Percentiles rank a stretch among this genome's conserved stretches.
Conservation (phyloP, 2,329 filamentous ascomycete genomes). For the Penicillium brevicompactum region DNA sequence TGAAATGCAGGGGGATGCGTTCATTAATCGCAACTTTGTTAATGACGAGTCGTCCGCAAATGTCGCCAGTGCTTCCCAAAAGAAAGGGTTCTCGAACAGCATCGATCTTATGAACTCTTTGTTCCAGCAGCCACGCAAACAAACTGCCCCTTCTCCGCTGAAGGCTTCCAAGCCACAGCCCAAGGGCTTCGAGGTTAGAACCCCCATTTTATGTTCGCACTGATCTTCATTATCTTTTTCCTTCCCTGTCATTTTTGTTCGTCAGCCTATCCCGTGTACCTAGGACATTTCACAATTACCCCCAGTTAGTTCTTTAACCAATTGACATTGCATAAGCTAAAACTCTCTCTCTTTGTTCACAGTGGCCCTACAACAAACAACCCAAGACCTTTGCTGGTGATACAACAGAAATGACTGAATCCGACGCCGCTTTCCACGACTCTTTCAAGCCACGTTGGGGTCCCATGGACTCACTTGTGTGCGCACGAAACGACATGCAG, state of each 20-base stretch:
- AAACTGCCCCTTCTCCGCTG: constrained; percentile 50
- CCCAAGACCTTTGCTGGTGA: constrained; percentile 68
- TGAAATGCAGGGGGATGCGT: constrained; percentile 64
- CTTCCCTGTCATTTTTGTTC: constrained; percentile 38
- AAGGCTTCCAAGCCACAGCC: constrained; percentile 59
- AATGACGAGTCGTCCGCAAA: constrained; percentile 36
- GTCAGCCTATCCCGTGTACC: constrained; percentile 19
- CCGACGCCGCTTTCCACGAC: constrained; percentile 69
- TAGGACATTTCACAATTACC: constrained; percentile 14
- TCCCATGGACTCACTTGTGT: constrained; percentile 71
- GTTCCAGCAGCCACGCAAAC: constrained; percentile 67
- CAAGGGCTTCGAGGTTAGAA: constrained; percentile 87
- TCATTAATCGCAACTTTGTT: constrained; percentile 50
- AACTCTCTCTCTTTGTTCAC: constrained; percentile 41
- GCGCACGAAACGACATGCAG: constrained; percentile 52
- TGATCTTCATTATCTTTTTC: constrained; percentile 44
- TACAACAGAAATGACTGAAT: constrained; percentile 61
- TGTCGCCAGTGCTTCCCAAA: constrained; percentile 28
- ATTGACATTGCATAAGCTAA: constrained; percentile 45
- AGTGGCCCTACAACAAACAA: constrained; percentile 87
- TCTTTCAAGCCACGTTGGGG: constrained; percentile 80
- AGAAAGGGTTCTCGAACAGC: constrained; percentile 76
- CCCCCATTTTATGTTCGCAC: constrained; percentile 32
- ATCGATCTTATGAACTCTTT: constrained; percentile 97
- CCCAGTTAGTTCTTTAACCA: constrained; percentile 35